Percentiles rank a stretch among this genome's conserved stretches.
Conservation (phyloP, 1,139 yeast genomes). For the Diutina sp. region DNA sequence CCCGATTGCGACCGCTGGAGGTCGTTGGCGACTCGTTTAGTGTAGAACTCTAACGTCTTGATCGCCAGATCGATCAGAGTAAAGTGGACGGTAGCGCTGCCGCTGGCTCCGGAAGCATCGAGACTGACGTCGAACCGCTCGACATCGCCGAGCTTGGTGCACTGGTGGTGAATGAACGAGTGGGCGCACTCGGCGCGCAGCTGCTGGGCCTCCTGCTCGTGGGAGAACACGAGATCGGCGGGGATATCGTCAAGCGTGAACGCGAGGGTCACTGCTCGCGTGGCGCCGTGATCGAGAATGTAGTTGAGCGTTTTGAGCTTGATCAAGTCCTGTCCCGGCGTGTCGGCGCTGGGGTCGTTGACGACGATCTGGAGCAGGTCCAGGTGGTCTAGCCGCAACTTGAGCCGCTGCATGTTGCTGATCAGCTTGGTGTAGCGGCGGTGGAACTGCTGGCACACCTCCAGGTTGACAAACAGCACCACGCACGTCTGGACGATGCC, state of each 20-base stretch:
- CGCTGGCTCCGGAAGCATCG: conserved; percentile 4
- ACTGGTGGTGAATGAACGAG: conserved; percentile 11
- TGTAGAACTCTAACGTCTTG: conserved; percentile 21
- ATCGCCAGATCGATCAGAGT: conserved; percentile 30
- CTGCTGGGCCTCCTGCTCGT: conserved; percentile 2
- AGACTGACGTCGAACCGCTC: conserved; percentile 15
- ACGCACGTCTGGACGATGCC: conserved; percentile 19
- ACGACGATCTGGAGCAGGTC: conserved; percentile 16
- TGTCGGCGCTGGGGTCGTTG: conserved; percentile 14
- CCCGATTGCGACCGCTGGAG: conserved; percentile 6
- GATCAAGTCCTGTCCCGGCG: conserved; percentile 18
- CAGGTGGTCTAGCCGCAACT: conserved; percentile 16
- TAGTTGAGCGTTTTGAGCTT: conserved; percentile 31
- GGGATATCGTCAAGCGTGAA: conserved; percentile 6
- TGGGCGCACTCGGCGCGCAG: conserved; percentile 7
- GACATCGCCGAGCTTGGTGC: conserved; percentile 22
- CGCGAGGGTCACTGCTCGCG: conserved; percentile 19
- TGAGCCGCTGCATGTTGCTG: conserved; percentile 15
- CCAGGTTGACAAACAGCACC: conserved; percentile 28
- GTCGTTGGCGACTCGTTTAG: conserved; percentile 14
- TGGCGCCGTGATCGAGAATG: conserved; percentile 27
- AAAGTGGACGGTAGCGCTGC: conserved; percentile 19
- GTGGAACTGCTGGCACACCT: conserved; percentile 21
- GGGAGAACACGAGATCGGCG: conserved; percentile 2
- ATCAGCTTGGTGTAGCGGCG: conserved; percentile 19